Evolutionary conservation across 148 eudicot species (phyloP), one percentile per base, ranked within the genome.

Genomic region (Arctostaphylos glauca): DNA sequence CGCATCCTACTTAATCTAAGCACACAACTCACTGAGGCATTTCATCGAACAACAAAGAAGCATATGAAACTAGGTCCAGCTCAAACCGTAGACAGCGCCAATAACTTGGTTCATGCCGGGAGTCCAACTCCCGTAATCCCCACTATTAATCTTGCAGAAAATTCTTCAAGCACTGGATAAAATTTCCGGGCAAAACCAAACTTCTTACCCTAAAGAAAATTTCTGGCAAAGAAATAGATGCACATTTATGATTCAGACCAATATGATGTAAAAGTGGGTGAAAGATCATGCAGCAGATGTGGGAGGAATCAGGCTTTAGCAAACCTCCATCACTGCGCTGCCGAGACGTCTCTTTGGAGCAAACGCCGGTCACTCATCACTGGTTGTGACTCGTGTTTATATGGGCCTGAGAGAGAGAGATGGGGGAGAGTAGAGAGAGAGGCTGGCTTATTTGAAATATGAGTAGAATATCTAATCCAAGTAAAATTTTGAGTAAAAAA

Each of bases 1-100:
- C 9, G 48, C 9, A 6, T 49, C 16, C 49, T 15, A 41, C 75
- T 44, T 15, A 43, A 16, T 71, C 47, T 2, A 44, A 15, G 25
- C 19, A 18, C 23, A 72, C 50, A 44, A 44, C 16, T 72, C 50
- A 72, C 21, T 16, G 77, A 74, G 41, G 54, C 56, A 74, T 74
- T 73, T 74, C 41, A 21, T 48, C 16, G 16, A 74, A 44, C 75
- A 74, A n/a, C 77, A 48, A 74, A 74, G 31, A 48, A 47, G 55
- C 77, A 4, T 21, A 73, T 6, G 8, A 12, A 59, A 3, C 38
- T 31, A 1, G 38, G 38, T 31, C 38, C 38, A 31, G 38, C 38
- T 31, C 38, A 31, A 31, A 1, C 38, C 38, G 38, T 31, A 31
- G 38, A 31, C 38, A 31, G 38, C 38, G 38, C 38, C 38, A 31